Evolutionary conservation across 345 rosid genomes (phyloP), one percentile per base, ranked within the genome.

Genomic region (Eucalyptus marginata): DNA sequence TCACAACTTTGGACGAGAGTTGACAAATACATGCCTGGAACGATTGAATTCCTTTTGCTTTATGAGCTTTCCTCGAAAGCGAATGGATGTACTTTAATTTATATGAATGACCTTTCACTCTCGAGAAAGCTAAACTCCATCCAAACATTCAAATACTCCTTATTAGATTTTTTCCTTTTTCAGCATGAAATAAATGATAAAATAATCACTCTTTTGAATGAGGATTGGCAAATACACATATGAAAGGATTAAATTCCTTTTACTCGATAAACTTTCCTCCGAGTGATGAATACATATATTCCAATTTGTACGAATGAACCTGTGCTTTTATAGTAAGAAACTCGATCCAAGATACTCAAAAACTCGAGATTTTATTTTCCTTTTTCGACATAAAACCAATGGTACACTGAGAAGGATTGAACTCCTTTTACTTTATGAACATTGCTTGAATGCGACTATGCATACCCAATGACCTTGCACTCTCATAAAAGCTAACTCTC

Each of bases 171-270:
- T 76, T 76, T 20, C 47, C 14, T 76, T 76, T 40, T 20, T 1
- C 0, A 3, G 3, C 8, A 33, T 0, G 14, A 71, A 20, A 36
- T 2, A 1, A 1, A 10, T 76, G 27, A 44, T 36, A 71, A 71
- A 7, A 18, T 36, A 43, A 36, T 10, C 46, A 10, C 81, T 36
- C 46, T 10, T 36, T 2, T 36, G 4, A 43, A 36, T 2, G 14
- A 36, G 25, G 2, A 33, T 10, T 3, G 24, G 12, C 25, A 5
- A 36, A 10, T 36, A 20, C 46, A 36, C 46, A 18, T 6, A 14
- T 9, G 5, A 43, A 17, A 18, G 0, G 27, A 71, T 18, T 10
- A 43, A 18, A 71, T 24, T 20, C 25, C 25, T 36, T 36, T 68
- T 31, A 8, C 79, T 31, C 6, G 0, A 62, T 29, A 17, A 33